Base-by-base conservation (phyloP, 164 flowering plant species). In the Aristolochia californica region DNA sequence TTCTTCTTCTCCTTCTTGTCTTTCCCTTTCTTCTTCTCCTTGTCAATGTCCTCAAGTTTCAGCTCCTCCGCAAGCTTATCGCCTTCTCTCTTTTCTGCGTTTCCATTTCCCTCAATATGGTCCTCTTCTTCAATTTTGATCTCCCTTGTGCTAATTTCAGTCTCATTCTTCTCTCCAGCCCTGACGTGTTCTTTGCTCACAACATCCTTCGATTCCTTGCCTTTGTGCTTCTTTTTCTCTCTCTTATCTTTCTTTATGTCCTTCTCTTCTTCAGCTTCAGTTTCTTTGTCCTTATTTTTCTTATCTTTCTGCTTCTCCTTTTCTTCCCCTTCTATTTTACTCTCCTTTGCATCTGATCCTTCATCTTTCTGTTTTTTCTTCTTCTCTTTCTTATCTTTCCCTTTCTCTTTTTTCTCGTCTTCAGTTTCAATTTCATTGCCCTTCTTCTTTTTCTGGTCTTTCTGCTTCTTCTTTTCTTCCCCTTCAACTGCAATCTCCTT, bases 381-480 rank as follows among this genome's bases (percentile, higher is more conserved):
- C 28, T 50, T 50, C 53, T 23, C 17, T 5, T 50, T 23, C 27
- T 50, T 22, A 13, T 50, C 40, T n/a, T n/a, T n/a, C n/a, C n/a
- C n/a, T 16, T 23, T 13, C 16, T 50, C 27, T 23, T n/a, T n/a
- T n/a, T 50, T 10, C 14, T 50, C 54, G 8, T 50, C 53, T 49
- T 49, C 5, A 49, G 24, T 21, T 24, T 2, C 26, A 49, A 2
- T 24, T 22, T 12, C 53, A 49, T 3, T 24, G 23, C 21, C 21
- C 24, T 47, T 21, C 48, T 45, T 45, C 21, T 47, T 21, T 17
- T 47, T 21, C 20, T 17, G 14, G 21, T 47, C 22, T 21, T 47
- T 21, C 22, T 47, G 18, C 50, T 49, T 49, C 56, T 53, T 53
- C 56, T 53, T 54, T 15, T 54, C 28, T 7, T 15, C 28, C 34